Evolutionary conservation across 352 stramenopile genomes (phyloP).

Genomic region (Globisporangium megalacanthum): DNA sequence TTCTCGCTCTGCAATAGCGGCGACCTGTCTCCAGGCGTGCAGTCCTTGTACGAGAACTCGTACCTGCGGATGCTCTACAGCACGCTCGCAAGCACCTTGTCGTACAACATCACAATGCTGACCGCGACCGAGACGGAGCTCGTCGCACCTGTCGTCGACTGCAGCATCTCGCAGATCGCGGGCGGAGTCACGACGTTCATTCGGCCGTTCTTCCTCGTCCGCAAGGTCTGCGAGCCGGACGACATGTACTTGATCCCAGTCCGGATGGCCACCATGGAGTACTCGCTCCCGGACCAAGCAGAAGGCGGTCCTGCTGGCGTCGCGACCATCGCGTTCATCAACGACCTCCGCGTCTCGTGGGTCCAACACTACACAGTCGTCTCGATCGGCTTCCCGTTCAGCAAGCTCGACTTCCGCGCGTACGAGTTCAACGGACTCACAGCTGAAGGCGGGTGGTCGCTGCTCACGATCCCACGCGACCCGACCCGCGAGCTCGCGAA

Average conservation of each 20-base stretch:
- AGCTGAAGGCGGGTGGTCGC: not conserved
- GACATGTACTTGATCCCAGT: slow-evolving; percentile 25
- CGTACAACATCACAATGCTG: slow-evolving; percentile 33
- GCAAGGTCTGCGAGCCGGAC: slow-evolving; percentile 13
- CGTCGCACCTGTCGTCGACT: slow-evolving; percentile 9
- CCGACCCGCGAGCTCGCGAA: slow-evolving; percentile 16
- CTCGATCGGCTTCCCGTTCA: slow-evolving; percentile 31
- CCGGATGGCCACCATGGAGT: slow-evolving; percentile 34
- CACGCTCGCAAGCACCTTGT: slow-evolving; percentile 8
- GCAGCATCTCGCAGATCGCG: slow-evolving; percentile 17
- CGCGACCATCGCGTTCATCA: slow-evolving; percentile 24
- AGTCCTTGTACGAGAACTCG: slow-evolving; percentile 21
- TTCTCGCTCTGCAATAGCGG: slow-evolving; percentile 16
- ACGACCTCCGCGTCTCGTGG: slow-evolving; percentile 17
- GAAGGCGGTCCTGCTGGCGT: slow-evolving; percentile 22
- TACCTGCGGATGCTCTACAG: slow-evolving; percentile 26
- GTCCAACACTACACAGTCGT: slow-evolving; percentile 21
- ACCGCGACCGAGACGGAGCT: slow-evolving; percentile 1
- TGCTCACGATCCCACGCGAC: not conserved
- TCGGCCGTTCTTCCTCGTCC: slow-evolving; percentile 35
- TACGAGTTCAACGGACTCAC: not conserved
- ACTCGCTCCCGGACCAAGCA: slow-evolving; percentile 22
- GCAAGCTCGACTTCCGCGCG: slow-evolving; percentile 16
- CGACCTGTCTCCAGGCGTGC: slow-evolving; percentile 4
- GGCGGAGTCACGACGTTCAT: slow-evolving; percentile 14